Base-by-base conservation (phyloP, 306 rosid genomes). In the Cicer chorassanicum region DNA sequence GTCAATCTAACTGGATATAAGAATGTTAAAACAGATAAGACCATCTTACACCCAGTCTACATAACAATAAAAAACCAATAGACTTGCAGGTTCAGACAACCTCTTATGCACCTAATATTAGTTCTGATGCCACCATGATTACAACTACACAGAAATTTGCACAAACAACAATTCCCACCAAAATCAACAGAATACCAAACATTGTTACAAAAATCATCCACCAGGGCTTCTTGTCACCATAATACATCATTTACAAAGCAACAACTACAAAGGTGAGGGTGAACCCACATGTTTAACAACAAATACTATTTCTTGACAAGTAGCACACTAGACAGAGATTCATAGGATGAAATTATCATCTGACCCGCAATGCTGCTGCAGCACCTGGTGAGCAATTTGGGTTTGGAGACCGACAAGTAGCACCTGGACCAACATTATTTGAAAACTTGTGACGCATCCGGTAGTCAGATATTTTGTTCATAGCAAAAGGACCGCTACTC, bases 351-450 rank as follows among this genome's bases (percentile, higher is more conserved):
- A 78, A 75, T 16, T 53, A 70, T 93, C 87, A 94, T 88, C 98
- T 85, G 82, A 95, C 99, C 81, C 98, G 82, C 81, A 92, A 90
- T 11, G 97, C 87, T 79, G 96, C 84, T 45, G 90, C 87, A 14
- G 83, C 91, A 72, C 97, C 90, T 0, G 98, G 93, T 19, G 98
- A 87, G 65, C 90, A 87, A 82, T 85, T 95, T 13, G 98, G 92
- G 85, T 92, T 95, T 1, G 99, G 91, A 65, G 99, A 92, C 73
- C 93, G 92, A 80, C 99, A 95, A 60, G 68, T 72, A 64, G 89
- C 83, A 45, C 92, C 92, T 1, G 97, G 95, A 63, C 92, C 92
- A 18, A 90, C 96, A 19, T 92, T 94, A 68, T 88, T 87, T 18
- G 90, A 41, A 80, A 91, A 87, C 89, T 86, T 92, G 71, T 78